Percentiles rank a stretch among this genome's conserved stretches.
Conservation (phyloP, 2,329 filamentous ascomycete species). For the Claviceps arundinis region DNA sequence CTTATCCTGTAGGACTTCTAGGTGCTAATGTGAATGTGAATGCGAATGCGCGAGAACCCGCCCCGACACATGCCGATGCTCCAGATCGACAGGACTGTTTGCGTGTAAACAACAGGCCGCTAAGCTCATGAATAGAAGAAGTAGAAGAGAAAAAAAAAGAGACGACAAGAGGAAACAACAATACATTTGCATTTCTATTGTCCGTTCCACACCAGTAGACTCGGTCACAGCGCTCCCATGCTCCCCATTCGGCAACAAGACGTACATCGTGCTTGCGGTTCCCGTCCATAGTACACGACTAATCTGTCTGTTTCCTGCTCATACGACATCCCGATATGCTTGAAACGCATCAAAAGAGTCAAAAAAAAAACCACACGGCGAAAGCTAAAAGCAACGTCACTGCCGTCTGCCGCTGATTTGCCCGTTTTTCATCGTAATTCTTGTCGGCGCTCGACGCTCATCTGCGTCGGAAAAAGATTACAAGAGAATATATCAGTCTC, state of each 20-base stretch:
- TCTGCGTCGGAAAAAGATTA: too few relatives aligned
- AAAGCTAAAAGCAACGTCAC: too few relatives aligned
- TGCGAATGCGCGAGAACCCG: slow-evolving; percentile 5
- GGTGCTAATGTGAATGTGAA: slow-evolving; percentile 6
- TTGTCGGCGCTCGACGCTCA: too few relatives aligned
- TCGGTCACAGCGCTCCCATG: not conserved
- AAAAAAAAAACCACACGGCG: too few relatives aligned
- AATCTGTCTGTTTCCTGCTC: too few relatives aligned
- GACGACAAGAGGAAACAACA: slow-evolving; percentile 1
- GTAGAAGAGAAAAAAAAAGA: not conserved
- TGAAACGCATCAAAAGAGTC: too few relatives aligned
- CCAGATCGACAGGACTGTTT: not conserved
- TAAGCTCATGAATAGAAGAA: not conserved
- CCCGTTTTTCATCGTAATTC: too few relatives aligned
- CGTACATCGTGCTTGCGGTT: slow-evolving; percentile 4
- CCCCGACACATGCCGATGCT: slow-evolving; percentile 8
- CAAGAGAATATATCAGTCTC: not conserved
- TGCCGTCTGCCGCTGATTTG: too few relatives aligned
- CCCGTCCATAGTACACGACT: not conserved
- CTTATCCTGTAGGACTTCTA: not conserved
- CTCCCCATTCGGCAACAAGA: not conserved
- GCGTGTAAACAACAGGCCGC: not conserved
- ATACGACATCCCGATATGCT: too few relatives aligned
- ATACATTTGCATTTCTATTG: slow-evolving; percentile 1
- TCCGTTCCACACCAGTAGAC: not conserved